Base-by-base conservation (phyloP, 2,329 filamentous ascomycete species). In the Paraphaeosphaeria minitans region DNA sequence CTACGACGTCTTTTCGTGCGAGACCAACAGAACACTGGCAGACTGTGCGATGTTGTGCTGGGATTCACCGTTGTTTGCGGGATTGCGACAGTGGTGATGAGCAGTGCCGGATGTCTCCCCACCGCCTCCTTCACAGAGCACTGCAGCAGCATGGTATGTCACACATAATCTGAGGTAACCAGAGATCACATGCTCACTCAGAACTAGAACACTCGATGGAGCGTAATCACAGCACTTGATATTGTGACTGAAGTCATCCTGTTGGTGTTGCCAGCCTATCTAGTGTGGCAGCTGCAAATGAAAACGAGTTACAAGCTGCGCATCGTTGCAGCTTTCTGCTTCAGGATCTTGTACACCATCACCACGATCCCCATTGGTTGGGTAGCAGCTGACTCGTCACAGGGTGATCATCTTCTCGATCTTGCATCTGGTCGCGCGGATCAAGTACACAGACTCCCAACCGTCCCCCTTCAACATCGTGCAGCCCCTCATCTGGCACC, bases 241-340 rank as follows among this genome's bases (percentile, higher is more conserved):
- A 41, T 62, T 16, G 39, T 39, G n/a, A 59, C 63, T 14, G 65
- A 69, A 41, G 8, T 59, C 31, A 42, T 61, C 1, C 47, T 60
- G 2, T 39, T 67, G 1, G 8, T 53, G 1, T 41, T 66, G 14
- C 61, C 60, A 8, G 24, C 54, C 2, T 65, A 59, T 47, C 19
- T 69, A 12, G 61, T 70, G 2, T 66, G 57, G 57, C 56, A 62
- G 27, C 43, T 70, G 5, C 59, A 66, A 52, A 69, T 69, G 62
- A 59, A 55, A 24, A 16, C 52, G 3, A 35, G 13, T 9, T 61
- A 54, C 6, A 68, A 69, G 54, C 29, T 66, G 3, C 64, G 59
- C 27, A 62, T 69, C 48, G 59, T 64, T 12, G 46, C 55, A 41
- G 68, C 62, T 14, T 67, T 69, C 46, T 47, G 55, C 35, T 62